Base-by-base conservation (phyloP, 2,329 filamentous ascomycete genomes). In the Ceratocystis eucalypticola region DNA sequence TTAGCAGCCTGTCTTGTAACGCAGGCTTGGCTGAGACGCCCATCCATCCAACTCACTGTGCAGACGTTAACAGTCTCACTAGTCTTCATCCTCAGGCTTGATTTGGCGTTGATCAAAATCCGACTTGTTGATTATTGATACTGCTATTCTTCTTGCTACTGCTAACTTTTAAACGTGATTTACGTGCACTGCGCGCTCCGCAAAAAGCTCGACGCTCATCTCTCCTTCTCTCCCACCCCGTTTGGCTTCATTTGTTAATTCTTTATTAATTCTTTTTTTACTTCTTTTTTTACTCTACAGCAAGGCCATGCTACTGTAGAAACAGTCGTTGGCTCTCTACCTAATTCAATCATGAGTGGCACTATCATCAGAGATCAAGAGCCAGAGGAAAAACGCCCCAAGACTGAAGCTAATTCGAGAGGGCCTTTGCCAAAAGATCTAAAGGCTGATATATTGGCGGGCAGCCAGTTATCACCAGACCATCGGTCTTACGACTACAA, bases 311-410 rank as follows among this genome's bases (percentile, higher is more conserved):
- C 28, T 33, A 30, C 55, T 59, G 25, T 59, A 30, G 33, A 59
- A 20, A 28, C 55, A n/a, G 28, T n/a, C 10, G 7, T 15, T 30
- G 55, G 15, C 22, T 37, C 28, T 33, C 55, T 41, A 41, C 37
- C 30, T 17, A 59, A 33, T 8, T n/a, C 55, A 59, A 59, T 25
- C 55, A 59, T 59, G 55, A 59, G 55, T n/a, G 55, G 55, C 55
- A 45, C 33, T 6, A 25, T 33, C 10, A 12, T 46, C 61, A 46
- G 45, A 20, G 37, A 46, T 25, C 61, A 25, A 20, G 22, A 62
- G 37, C 37, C 22, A 17, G 45, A 62, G 37, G 45, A 30, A 59
- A 30, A 59, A 37, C 28, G 28, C 15, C 20, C 28, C 20, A n/a
- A 30, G 1, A 30, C 53, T 59, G 55, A 30, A 37, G 15, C 55